Percentiles rank a stretch among this genome's conserved stretches.
These are phyloP conservation scores for Puccinellia tenuiflora DNA, from an alignment of 176 grass and related monocot genomes.

Conservation along the genomic window DNA sequence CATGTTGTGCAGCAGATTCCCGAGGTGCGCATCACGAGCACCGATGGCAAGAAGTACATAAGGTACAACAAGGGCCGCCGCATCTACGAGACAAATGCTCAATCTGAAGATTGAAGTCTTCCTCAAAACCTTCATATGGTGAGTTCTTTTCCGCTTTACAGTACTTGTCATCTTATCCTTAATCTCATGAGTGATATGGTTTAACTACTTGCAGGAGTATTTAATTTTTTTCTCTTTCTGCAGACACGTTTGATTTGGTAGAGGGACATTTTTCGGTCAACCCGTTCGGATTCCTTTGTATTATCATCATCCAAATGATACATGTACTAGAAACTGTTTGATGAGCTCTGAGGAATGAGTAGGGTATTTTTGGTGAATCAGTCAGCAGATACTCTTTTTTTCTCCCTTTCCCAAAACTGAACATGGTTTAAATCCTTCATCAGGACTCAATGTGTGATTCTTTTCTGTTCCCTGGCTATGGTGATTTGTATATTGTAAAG, in stretches of 20 bases:
- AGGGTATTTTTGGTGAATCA: slow-evolving; percentile 7
- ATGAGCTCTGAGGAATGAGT: slow-evolving; percentile 2
- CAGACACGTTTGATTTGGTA: slow-evolving; percentile 23
- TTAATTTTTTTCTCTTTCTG: not conserved
- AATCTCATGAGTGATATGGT: not conserved
- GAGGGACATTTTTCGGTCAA: not conserved
- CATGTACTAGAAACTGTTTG: not conserved
- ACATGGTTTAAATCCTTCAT: slow-evolving; percentile 17
- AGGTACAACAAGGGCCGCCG: slow-evolving; percentile 54
- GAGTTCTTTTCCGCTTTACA: not conserved
- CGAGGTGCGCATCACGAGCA: slow-evolving; percentile 51
- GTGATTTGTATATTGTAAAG: slow-evolving; percentile 32
- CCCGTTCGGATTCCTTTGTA: not conserved
- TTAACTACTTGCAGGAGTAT: slow-evolving; percentile 1
- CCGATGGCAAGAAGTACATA: slow-evolving; percentile 52
- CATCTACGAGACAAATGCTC: slow-evolving; percentile 60
- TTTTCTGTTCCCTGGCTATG: slow-evolving; percentile 13
- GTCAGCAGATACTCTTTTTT: slow-evolving; percentile 10
- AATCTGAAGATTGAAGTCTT: slow-evolving; percentile 54
- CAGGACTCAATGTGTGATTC: slow-evolving; percentile 2
- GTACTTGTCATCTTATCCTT: slow-evolving; percentile 6
- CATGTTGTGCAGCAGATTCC: slow-evolving; percentile 57
- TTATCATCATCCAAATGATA: not conserved
- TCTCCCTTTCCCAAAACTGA: not conserved
- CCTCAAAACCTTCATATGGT: slow-evolving; percentile 1